Evolutionary conservation across 805 yeast genomes (phyloP).

Genomic region (Kazachstania psychrophila): DNA sequence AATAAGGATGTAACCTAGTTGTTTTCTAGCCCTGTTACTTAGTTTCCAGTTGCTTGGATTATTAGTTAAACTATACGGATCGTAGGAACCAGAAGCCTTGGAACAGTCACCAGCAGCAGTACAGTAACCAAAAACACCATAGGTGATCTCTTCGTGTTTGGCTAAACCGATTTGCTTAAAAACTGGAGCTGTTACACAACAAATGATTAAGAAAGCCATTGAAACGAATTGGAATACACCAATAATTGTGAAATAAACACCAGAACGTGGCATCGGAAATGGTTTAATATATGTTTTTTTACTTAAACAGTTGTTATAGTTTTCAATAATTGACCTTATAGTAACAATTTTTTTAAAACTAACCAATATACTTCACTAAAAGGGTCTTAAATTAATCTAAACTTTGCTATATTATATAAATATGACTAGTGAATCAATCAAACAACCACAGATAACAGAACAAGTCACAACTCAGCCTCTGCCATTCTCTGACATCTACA

Average conservation of each 20-base stretch:
- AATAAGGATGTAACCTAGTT: slow-evolving; percentile 46
- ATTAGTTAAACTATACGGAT: slow-evolving; percentile 27
- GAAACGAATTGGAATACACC: slow-evolving; percentile 42
- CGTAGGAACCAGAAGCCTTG: slow-evolving; percentile 38
- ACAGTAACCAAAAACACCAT: slow-evolving; percentile 67
- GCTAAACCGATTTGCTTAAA: slow-evolving; percentile 41
- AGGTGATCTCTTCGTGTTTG: slow-evolving; percentile 36
- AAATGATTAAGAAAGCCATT: slow-evolving; percentile 53
- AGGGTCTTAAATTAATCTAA: no score
- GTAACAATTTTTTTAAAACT: no score
- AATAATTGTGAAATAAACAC: slow-evolving; percentile 30
- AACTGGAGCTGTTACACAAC: slow-evolving; percentile 56
- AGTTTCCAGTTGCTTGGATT: slow-evolving; percentile 41
- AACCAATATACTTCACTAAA: no score
- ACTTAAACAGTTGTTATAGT: no score
- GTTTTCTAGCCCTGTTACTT: slow-evolving; percentile 37
- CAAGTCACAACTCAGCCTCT: no score
- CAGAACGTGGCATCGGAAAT: slow-evolving; percentile 1
- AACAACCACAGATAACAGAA: no score
- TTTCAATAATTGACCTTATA: no score
- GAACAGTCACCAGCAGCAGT: slow-evolving; percentile 32
- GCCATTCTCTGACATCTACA: no score
- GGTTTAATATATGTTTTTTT: no score
- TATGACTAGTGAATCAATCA: no score
- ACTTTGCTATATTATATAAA: no score